Evolutionary conservation across 371 early-diverging fungal genomes (phyloP), one percentile per base, ranked within the genome.

Genomic region (Mortierella sp.): DNA sequence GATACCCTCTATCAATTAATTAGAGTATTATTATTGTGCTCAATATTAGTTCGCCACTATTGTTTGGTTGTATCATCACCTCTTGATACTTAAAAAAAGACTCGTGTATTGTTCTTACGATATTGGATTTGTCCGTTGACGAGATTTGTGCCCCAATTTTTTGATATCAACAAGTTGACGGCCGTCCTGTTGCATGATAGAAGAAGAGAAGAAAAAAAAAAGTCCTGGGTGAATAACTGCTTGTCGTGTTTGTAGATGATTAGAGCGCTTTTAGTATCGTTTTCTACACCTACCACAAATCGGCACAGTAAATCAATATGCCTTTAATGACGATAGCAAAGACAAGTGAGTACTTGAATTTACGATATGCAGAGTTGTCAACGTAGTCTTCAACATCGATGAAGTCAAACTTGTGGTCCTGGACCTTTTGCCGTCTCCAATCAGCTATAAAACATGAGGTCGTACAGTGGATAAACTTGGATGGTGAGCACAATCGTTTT

Each of bases 371-470:
- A 9, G 79, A 84, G 20, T 70, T 66, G 64, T 89, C 86, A 54
- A 87, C 70, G 84, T 94, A 95, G 66, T 94, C 94, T 28, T 94
- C 91, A 26, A 95, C 88, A 76, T 96, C 94, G 49, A 96, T 88
- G 78, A 90, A 94, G 84, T 95, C 96, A 75, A 95, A 95, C 84
- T 95, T 95, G 87, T 96, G 95, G 85, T 95, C 96, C 72, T 87
- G 84, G 63, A 94, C 89, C 66, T 90, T 70, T 72, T 84, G 84
- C 57, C 86, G 73, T 62, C 72, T 84, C 87, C 87, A 87, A 30
- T 87, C 77, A 37, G 45, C 83, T 81, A 72, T 28, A 35, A 5
- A 8, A 64, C 22, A 37, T 45, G 39, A 61, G 4, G 45, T 14
- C 5, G 20, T 30, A 40, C 20, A 68, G 57, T 52, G 40, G 58